These are phyloP conservation scores for Baorangia bicolor DNA, from an alignment of 768 basidiomycete species.

Conservation along the genomic window DNA sequence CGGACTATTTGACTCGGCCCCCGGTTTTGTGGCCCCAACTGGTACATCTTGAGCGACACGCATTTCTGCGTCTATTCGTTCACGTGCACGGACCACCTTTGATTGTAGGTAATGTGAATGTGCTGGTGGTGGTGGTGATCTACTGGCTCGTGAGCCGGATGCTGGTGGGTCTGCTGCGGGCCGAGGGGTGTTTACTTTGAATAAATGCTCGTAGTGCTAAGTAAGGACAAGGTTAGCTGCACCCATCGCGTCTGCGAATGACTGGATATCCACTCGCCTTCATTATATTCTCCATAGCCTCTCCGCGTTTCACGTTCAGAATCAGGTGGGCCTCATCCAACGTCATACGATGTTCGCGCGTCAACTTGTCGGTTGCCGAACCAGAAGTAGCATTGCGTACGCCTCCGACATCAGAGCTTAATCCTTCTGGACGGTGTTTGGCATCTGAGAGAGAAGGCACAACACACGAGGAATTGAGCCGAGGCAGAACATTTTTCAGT, in stretches of 20 bases:
- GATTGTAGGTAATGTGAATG: constrained; percentile 94
- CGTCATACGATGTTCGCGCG: constrained; percentile 87
- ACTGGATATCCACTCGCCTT: constrained; percentile 50
- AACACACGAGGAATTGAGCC: not conserved
- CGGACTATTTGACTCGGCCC: constrained; percentile 15
- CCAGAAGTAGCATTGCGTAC: constrained; percentile 71
- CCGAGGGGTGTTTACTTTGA: constrained; percentile 84
- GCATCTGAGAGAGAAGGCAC: constrained; percentile 60
- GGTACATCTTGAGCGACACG: constrained; percentile 26
- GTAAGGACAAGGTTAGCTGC: constrained; percentile 1
- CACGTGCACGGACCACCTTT: constrained; percentile 92
- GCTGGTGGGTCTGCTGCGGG: constrained; percentile 49
- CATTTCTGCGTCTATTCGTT: constrained; percentile 91
- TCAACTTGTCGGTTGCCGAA: constrained; percentile 78
- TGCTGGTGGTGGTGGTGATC: constrained; percentile 40
- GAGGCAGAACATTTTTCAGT: not conserved
- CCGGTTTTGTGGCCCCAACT: constrained; percentile 17
- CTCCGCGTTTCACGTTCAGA: constrained; percentile 80
- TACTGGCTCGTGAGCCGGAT: constrained; percentile 38
- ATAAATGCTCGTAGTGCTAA: constrained; percentile 91
- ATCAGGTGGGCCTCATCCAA: constrained; percentile 93
- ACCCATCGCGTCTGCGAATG: not conserved
- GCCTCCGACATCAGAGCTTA: constrained; percentile 70
- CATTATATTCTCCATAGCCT: constrained; percentile 62
- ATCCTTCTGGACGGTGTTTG: constrained; percentile 69